Evolutionary conservation across 352 stramenopile genomes (phyloP), one percentile per base, ranked within the genome.

Genomic region (Globisporangium spinosum): DNA sequence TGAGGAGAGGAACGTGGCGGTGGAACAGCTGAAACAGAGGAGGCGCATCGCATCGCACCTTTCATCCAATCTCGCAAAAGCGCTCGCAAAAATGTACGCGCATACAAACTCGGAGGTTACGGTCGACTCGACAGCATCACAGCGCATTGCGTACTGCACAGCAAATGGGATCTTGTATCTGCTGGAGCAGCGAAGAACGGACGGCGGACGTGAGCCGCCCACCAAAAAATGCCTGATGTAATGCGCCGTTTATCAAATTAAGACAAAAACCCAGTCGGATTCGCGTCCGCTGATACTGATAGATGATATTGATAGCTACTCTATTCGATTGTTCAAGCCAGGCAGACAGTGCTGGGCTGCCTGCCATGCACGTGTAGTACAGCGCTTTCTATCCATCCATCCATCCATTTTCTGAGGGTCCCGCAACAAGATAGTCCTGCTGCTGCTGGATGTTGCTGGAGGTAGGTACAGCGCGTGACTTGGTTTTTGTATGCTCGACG

Each of bases 11-110:
- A 59, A 59, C 54, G 54, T 59, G 54, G 27, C 54, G 54, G 27
- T 25, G 54, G 54, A 59, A 59, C 54, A 59, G 54, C 54, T 59
- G 54, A 59, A 32, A 59, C 54, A 59, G 27, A 23, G 35, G 54
- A 7, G 54, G 22, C 54, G 22, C 54, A 13, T 43, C 35, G 35
- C 35, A 43, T 43, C 29, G 29, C 29, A 32, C 35, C 35, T 43
- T 43, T 43, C 35, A 43, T 43, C 35, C 35, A 43, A 15, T 43
- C 35, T 43, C 35, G 12, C 35, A 43, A 43, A 43, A 32, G 29
- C 2, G 29, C 29, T 32, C 29, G 29, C 29, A 32, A 32, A 32
- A 32, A 32, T 32, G 4, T 32, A 8, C 29, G 29, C 29, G 29
- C 29, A 32, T 32, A 32, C 12, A 13, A 15, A 15, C 35, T 43